These are phyloP conservation scores for Ustilago trichophora DNA, from an alignment of 1,284 basidiomycete species.

Conservation along the genomic window DNA sequence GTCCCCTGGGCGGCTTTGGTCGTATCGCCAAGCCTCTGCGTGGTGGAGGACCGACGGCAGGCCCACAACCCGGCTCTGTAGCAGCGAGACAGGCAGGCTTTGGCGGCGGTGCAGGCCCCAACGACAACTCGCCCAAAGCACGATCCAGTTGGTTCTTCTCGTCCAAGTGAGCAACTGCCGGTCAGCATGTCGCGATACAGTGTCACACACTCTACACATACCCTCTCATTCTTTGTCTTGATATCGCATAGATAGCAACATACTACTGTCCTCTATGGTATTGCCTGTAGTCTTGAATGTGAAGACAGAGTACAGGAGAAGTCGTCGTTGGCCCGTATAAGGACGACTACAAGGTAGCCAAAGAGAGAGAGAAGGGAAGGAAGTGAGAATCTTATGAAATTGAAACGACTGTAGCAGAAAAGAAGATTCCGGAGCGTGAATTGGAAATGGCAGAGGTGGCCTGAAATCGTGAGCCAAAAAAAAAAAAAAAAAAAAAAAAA, in stretches of 20 bases:
- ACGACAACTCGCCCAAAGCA: constrained; percentile 53
- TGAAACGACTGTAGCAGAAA: no score
- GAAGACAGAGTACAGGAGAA: no score
- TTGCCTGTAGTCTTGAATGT: no score
- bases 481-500: neutral
- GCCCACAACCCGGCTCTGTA: constrained; percentile 38
- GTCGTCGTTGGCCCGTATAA: no score
- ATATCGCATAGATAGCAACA: constrained; percentile 11
- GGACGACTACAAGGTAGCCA: no score
- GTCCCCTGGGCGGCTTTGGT: constrained; percentile 80
- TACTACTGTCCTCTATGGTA: no score
- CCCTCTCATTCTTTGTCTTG: constrained; percentile 16
- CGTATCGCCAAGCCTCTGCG: constrained; percentile 95
- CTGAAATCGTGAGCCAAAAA: no score
- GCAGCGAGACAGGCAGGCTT: constrained; percentile 39
- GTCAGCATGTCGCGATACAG: neutral
- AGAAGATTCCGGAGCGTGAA: no score
- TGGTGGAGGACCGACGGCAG: constrained; percentile 72
- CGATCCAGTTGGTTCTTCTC: constrained; percentile 59
- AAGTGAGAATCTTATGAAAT: no score
- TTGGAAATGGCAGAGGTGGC: no score
- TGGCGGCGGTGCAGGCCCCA: constrained; percentile 12
- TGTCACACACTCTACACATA: neutral
- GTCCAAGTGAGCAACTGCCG: constrained; percentile 49
- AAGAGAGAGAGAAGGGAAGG: no score